These are phyloP conservation scores for Camellia sinensis DNA, from an alignment of 148 eudicot species.

Conservation along the genomic window DNA sequence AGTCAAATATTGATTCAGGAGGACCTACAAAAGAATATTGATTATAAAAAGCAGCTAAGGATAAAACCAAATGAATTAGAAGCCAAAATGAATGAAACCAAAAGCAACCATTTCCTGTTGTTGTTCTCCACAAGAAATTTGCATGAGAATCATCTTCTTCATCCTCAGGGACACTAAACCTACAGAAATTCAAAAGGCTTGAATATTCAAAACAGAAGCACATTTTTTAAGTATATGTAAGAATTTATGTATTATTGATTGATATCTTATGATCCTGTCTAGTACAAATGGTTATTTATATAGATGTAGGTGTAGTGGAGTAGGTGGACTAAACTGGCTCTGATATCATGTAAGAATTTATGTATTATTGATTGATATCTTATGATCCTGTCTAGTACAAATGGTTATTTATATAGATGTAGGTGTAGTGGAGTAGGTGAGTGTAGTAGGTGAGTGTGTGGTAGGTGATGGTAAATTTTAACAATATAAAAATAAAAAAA, in stretches of 20 bases:
- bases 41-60: slow-evolving; percentile 1
- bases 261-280: no score
- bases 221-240: not conserved
- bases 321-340: no score
- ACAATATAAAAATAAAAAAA: not conserved
- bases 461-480: no score
- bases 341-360: no score
- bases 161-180: slow-evolving; percentile 89
- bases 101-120: slow-evolving; percentile 78
- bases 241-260: no score
- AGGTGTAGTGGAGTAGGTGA: no score
- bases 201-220: not conserved
- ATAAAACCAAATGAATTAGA: slow-evolving; percentile 7
- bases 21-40: slow-evolving; percentile 54
- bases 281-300: no score
- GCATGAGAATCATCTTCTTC: slow-evolving; percentile 57
- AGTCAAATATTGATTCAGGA: slow-evolving; percentile 86
- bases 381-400: no score
- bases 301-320: no score
- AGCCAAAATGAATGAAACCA: slow-evolving; percentile 6
- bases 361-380: no score
- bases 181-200: slow-evolving; percentile 31
- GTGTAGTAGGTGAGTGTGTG: no score
- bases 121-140: slow-evolving; percentile 69
- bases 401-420: no score